Percentiles rank a stretch among this genome's conserved stretches.
Evolutionary conservation across 495 filamentous ascomycete species (phyloP).

Genomic region (Hypoxylon lenormandii): DNA sequence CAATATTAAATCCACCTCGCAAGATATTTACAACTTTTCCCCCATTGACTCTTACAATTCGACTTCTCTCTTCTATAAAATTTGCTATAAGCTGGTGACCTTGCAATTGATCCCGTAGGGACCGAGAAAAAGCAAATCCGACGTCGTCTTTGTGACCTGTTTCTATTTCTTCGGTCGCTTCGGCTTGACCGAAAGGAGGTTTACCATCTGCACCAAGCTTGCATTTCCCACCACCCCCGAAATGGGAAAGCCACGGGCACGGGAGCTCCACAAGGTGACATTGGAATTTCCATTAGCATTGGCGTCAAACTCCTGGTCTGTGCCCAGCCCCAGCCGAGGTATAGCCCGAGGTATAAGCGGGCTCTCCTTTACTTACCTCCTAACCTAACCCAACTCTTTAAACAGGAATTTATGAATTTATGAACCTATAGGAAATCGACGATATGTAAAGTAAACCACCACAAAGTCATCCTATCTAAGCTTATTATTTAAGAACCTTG

Average conservation of each 20-base stretch:
- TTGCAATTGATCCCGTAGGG: slow-evolving; percentile 23
- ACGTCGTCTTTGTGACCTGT: slow-evolving; percentile 4
- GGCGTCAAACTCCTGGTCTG: slow-evolving; percentile 17
- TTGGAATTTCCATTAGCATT: no score
- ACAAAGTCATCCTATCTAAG: slow-evolving; percentile 13
- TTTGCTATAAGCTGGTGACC: slow-evolving; percentile 1
- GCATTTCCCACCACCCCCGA: background rate
- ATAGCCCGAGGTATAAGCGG: slow-evolving; percentile 44
- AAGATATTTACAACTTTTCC: slow-evolving; percentile 33
- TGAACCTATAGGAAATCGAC: no score
- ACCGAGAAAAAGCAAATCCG: background rate
- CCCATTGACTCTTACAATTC: slow-evolving; percentile 19
- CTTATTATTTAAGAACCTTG: slow-evolving; percentile 21
- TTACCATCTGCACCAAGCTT: slow-evolving; percentile 9
- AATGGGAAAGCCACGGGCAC: slow-evolving; percentile 2
- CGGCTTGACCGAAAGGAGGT: slow-evolving; percentile 24
- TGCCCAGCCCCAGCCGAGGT: slow-evolving; percentile 30
- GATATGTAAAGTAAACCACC: no score
- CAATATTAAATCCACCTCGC: slow-evolving; percentile 37
- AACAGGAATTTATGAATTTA: no score
- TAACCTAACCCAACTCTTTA: background rate
- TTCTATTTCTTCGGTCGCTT: background rate
- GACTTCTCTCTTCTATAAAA: slow-evolving; percentile 12
- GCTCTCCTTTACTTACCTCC: slow-evolving; percentile 21
- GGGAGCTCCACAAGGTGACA: background rate